Base-by-base conservation (phyloP, 2,329 filamentous ascomycete species). In the Botryotinia narcissicola region DNA sequence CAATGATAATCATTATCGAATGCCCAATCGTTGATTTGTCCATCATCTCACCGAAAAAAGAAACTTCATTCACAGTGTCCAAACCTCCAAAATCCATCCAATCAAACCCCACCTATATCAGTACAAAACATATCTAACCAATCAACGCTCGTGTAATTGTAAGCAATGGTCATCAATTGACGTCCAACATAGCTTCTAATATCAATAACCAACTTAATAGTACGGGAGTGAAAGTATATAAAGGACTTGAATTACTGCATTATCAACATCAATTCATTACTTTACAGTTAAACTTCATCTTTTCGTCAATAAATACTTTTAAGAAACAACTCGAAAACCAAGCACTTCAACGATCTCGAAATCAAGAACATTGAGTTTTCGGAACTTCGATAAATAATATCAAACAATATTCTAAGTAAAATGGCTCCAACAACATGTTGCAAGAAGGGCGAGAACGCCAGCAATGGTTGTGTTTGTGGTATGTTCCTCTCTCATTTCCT, bases 391-490 rank as follows among this genome's bases (percentile, higher is more conserved):
- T 10, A 60, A 60, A 32, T 9, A 37, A 37, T 22, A 12, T 29
- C 22, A 25, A 37, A 66, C 42, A 37, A 48, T 4, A 14, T 12
- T 18, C 8, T 9, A 18, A 67, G 2, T 35, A 79, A 74, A 76
- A 81, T 80, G 78, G 72, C 76, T 73, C 72, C 76, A 60, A 76
- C 75, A 46, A 81, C 80, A 71, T 81, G 80, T 71, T 81, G 80
- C 73, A 81, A 80, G 78, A 77, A 72, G 72, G 75, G 77, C 69
- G 74, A 79, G 73, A 37, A n/a, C 20, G 61, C 40, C 8, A n/a
- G 25, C 20, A 62, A 70, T 74, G 75, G 74, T 72, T 81, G 80
- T 71, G 76, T 73, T 37, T 80, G 62, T 81, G 80, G 79, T 80
- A 78, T 60, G 75, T 72, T 44, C 1, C 4, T 57, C 22, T 5